Evolutionary conservation across 306 rosid species (phyloP).

Genomic region (Abrus pulchellus): DNA sequence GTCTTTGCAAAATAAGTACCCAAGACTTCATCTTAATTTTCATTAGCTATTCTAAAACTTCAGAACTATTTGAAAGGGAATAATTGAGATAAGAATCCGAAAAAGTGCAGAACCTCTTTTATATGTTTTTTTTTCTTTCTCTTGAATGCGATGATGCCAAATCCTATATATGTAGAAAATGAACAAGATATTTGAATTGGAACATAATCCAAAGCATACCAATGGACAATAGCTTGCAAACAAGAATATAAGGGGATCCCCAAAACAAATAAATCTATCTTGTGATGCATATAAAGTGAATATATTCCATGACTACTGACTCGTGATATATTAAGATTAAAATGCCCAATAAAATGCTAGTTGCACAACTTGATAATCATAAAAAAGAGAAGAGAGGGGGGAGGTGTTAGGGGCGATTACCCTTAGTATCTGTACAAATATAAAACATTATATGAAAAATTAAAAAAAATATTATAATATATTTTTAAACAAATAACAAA

Average conservation of each 20-base stretch:
- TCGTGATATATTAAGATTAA: neutral
- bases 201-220: slow-evolving; percentile 14
- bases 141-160: neutral
- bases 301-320: slow-evolving; percentile 17
- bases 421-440: neutral
- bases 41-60: no score
- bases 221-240: slow-evolving; percentile 21
- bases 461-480: no score
- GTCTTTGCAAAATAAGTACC: no score
- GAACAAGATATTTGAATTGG: slow-evolving; percentile 10
- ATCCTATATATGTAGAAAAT: neutral
- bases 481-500: no score
- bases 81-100: neutral
- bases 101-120: neutral
- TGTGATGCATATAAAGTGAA: neutral
- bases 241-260: neutral
- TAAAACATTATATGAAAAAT: neutral
- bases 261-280: neutral
- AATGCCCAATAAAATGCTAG: neutral
- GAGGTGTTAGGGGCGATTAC: neutral
- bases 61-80: neutral
- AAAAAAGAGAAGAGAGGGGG: neutral
- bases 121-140: neutral
- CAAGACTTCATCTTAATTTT: no score
- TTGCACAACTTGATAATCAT: slow-evolving; percentile 12